Percentiles rank a stretch among this genome's conserved stretches.
phyloP scores from a whole-genome alignment of 768 basidiomycete genomes.

The Boletus insuetus region DNA sequence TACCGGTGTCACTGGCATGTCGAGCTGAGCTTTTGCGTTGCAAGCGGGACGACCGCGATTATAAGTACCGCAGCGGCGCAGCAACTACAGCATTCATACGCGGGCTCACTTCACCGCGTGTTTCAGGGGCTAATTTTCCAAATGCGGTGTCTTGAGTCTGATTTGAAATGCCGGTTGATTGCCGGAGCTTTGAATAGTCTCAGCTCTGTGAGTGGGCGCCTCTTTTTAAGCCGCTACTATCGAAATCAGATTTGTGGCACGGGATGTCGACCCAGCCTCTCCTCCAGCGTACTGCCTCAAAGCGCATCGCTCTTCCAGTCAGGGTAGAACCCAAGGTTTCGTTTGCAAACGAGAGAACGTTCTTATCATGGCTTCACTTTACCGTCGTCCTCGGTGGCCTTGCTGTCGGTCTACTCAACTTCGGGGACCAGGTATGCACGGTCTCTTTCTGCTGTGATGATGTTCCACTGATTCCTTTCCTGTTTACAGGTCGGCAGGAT shows the following conservation, averaged over 20 bases:
- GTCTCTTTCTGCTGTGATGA: background rate
- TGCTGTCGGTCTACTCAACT: slow-evolving; percentile 93
- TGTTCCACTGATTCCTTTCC: background rate
- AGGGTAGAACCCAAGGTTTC: slow-evolving; percentile 94
- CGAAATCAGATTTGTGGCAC: background rate
- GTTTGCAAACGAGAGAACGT: slow-evolving; percentile 93
- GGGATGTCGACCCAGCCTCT: slow-evolving; percentile 96
- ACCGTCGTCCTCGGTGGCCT: slow-evolving; percentile 96
- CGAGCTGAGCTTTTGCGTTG: background rate
- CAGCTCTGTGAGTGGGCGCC: background rate
- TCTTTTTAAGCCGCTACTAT: background rate
- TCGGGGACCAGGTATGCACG: slow-evolving; percentile 80
- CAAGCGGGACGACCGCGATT: background rate
- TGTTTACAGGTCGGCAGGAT: slow-evolving; percentile 80
- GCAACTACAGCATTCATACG: too few species aligned
- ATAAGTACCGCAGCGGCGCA: background rate
- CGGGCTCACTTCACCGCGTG: too few species aligned
- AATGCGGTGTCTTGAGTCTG: background rate
- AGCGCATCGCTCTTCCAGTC: slow-evolving; percentile 95
- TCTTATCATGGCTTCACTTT: slow-evolving; percentile 98
- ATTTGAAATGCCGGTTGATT: slow-evolving; percentile 15
- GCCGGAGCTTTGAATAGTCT: background rate
- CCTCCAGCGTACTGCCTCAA: slow-evolving; percentile 87
- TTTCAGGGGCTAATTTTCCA: slow-evolving; percentile 21
- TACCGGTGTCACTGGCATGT: slow-evolving; percentile 6